Evolutionary conservation across 768 basidiomycete species (phyloP).

Genomic region (Lactarius evosmus): DNA sequence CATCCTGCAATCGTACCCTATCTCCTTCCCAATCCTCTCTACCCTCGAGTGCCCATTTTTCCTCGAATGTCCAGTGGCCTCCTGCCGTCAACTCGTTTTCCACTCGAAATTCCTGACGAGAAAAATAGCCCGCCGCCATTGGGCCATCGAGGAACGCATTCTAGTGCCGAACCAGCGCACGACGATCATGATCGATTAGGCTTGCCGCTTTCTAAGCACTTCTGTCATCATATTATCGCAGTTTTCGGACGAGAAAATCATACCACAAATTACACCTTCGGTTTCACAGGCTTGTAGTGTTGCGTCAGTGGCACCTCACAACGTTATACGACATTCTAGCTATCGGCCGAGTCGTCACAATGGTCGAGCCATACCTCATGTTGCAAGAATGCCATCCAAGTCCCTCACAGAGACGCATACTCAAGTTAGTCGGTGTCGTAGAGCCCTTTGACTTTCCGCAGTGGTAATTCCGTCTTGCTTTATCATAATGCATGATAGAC

Average conservation of each 20-base stretch:
- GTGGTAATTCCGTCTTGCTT: slow-evolving; percentile 19
- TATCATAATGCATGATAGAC: background rate
- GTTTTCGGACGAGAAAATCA: slow-evolving; percentile 22
- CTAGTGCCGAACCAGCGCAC: background rate
- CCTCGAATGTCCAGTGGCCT: slow-evolving; percentile 19
- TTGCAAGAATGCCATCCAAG: slow-evolving; percentile 14
- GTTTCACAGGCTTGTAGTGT: background rate
- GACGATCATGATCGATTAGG: background rate
- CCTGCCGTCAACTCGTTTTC: slow-evolving; percentile 22
- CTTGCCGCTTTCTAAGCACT: slow-evolving; percentile 21
- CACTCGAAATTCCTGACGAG: slow-evolving; percentile 26
- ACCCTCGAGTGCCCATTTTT: slow-evolving; percentile 19
- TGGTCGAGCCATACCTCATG: slow-evolving; percentile 14
- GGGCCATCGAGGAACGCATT: slow-evolving; percentile 18
- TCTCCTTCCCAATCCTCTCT: slow-evolving; percentile 25
- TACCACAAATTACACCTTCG: slow-evolving; percentile 12
- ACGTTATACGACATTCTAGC: slow-evolving; percentile 17
- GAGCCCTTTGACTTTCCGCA: slow-evolving; percentile 21
- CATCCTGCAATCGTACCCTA: slow-evolving; percentile 8
- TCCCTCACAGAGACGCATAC: slow-evolving; percentile 21
- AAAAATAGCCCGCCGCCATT: slow-evolving; percentile 19
- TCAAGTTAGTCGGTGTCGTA: slow-evolving; percentile 24
- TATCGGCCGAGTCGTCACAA: slow-evolving; percentile 24
- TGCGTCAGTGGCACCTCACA: background rate
- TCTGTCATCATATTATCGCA: slow-evolving; percentile 9